A percentile compares a stretch with the other conserved stretches of the same genome.
Conservation (phyloP, 805 yeast genomes). For the Lachancea sp. region DNA sequence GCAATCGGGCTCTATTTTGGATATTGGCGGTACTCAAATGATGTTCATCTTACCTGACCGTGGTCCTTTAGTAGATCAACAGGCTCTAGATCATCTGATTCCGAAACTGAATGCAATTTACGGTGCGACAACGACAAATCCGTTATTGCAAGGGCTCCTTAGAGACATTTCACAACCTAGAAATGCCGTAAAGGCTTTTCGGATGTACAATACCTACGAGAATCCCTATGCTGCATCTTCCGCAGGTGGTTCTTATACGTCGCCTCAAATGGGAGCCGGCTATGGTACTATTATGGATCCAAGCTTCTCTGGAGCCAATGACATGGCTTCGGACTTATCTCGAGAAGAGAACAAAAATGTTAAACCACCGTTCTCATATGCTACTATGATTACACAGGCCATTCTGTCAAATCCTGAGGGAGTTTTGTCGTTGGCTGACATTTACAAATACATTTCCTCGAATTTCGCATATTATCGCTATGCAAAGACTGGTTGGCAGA, state of each 20-base stretch:
- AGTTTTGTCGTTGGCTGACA: slow-evolving; percentile 81
- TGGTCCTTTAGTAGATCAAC: slow-evolving; percentile 54
- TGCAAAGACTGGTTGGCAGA: slow-evolving; percentile 97
- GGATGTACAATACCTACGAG: slow-evolving; percentile 23
- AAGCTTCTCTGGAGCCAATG: slow-evolving; percentile 11
- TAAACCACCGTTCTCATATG: slow-evolving; percentile 95
- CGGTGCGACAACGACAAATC: slow-evolving; percentile 21
- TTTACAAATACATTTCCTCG: slow-evolving; percentile 81
- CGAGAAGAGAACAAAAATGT: slow-evolving; percentile 81
- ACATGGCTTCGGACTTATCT: slow-evolving; percentile 53
- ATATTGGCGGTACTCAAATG: slow-evolving; percentile 97
- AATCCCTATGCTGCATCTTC: slow-evolving; percentile 5
- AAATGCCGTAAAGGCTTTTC: slow-evolving; percentile 29
- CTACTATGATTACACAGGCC: slow-evolving; percentile 98
- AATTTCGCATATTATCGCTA: slow-evolving; percentile 89
- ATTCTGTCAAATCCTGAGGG: slow-evolving; percentile 84
- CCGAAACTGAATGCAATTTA: slow-evolving; percentile 26
- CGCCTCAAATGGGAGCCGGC: slow-evolving; percentile 9
- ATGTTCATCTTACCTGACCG: slow-evolving; percentile 95
- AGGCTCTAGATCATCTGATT: slow-evolving; percentile 31
- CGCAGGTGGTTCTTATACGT: slow-evolving; percentile 4
- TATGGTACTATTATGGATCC: slow-evolving; percentile 13
- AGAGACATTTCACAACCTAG: slow-evolving; percentile 13
- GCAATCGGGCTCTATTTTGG: slow-evolving; percentile 83
- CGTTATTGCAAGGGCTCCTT: slow-evolving; percentile 11